Percentiles rank a stretch among this genome's conserved stretches.
These are phyloP conservation scores for Mycena pura DNA, from an alignment of 768 basidiomycete species.

Conservation along the genomic window DNA sequence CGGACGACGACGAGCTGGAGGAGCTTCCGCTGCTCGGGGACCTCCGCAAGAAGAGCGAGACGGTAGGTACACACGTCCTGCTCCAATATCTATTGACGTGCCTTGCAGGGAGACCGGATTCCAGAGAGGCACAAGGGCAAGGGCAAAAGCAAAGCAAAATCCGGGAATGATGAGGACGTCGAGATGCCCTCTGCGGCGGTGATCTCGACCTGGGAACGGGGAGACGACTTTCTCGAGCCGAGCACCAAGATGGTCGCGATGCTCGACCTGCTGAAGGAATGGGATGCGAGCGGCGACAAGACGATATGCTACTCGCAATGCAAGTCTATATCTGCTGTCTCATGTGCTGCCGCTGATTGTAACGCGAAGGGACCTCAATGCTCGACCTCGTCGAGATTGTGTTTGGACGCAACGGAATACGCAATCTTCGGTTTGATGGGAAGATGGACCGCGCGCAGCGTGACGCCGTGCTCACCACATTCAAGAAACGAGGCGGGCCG, in stretches of 20 bases:
- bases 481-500: slow-evolving; percentile 63
- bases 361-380: slow-evolving; percentile 71
- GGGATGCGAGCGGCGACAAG: slow-evolving; percentile 69
- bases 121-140: slow-evolving; percentile 18
- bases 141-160: slow-evolving; percentile 35
- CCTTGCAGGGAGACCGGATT: slow-evolving; percentile 12
- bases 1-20: slow-evolving; percentile 59
- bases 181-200: slow-evolving; percentile 50
- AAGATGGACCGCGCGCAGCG: slow-evolving; percentile 63
- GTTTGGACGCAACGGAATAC: slow-evolving; percentile 64
- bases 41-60: slow-evolving; percentile 41
- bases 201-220: slow-evolving; percentile 62
- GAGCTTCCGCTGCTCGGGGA: slow-evolving; percentile 52
- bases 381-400: slow-evolving; percentile 68
- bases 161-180: slow-evolving; percentile 27
- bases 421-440: slow-evolving; percentile 70
- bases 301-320: slow-evolving; percentile 77
- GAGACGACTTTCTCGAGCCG: slow-evolving; percentile 67
- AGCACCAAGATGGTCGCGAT: slow-evolving; percentile 73
- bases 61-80: slow-evolving; percentile 16
- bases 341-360: background rate
- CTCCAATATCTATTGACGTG: background rate
- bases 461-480: slow-evolving; percentile 55
- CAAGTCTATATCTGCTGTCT: slow-evolving; percentile 34
- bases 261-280: slow-evolving; percentile 62